Evolutionary conservation across 176 grass and related monocot species (phyloP), one percentile per base, ranked within the genome.

Genomic region (Tillandsia leiboldiana): DNA sequence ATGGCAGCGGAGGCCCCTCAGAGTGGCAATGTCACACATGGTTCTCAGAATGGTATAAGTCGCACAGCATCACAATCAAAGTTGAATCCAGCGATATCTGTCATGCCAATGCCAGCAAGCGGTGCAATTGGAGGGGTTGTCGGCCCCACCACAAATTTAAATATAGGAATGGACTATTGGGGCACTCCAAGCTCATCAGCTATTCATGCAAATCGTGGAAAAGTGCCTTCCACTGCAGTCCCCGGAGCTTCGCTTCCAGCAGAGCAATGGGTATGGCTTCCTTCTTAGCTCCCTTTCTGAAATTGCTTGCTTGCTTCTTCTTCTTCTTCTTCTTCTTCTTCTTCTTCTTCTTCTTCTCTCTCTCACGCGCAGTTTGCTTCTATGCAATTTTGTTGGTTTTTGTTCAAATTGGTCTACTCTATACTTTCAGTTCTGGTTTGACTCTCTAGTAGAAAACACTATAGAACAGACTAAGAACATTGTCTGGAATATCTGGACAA

Each of bases 121-220:
- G 87, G 75, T 17, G 73, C 75, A 68, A 64, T 87, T 63, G 83
- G 83, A 49, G 87, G 69, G 73, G 69, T 91, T 77, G 82, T 76
- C 82, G 81, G 83, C 70, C 85, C 88, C 14, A 71, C 88, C 33
- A 79, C 88, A 74, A 91, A 84, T 65, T 80, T 91, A 74, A 87
- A 91, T 73, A 91, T 91, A 80, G 88, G 88, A 71, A 77, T 91
- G 75, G 88, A 91, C 53, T 91, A 91, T 70, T 91, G 88, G 88
- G 70, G 65, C 74, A 80, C 88, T 87, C 67, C 79, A 26, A 80
- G 75, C 51, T 79, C 88, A 67, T 84, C 84, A 51, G 33, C 79
- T 74, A 63, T 87, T 63, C 81, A 78, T 64, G 52, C 78, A 82
- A 72, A 79, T 1, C 84, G 71, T 52, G 72, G 82, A 52, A 87